Evolutionary conservation across 805 yeast species (phyloP).

Genomic region (Soucietia sequanensis): DNA sequence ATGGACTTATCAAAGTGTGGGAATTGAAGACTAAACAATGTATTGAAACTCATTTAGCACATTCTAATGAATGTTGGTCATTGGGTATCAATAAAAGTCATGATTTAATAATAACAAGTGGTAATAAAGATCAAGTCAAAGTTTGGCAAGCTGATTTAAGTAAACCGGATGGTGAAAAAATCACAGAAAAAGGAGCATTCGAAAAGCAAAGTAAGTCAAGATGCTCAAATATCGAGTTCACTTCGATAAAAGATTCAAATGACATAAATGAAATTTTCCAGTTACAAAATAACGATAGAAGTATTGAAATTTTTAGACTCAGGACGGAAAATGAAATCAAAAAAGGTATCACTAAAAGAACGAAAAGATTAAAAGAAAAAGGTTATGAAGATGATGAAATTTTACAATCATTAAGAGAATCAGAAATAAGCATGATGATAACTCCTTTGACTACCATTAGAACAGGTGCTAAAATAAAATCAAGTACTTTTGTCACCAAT

Average conservation of each 20-base stretch:
- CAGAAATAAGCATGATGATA: conserved; percentile 56
- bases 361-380: conserved; percentile 72
- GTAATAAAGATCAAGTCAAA: conserved; percentile 78
- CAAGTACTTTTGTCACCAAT: conserved; percentile 61
- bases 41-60: conserved; percentile 92
- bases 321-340: conserved; percentile 74
- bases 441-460: conserved; percentile 71
- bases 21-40: conserved; percentile 87
- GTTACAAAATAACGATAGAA: conserved; percentile 76
- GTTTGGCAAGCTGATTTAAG: conserved; percentile 73
- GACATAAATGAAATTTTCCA: conserved; percentile 51
- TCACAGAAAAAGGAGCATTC: conserved; percentile 56
- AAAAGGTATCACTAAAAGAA: conserved; percentile 74
- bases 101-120: conserved; percentile 61
- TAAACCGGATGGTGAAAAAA: conserved; percentile 49
- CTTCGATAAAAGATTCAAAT: conserved; percentile 21
- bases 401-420: conserved; percentile 35
- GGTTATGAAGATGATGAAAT: conserved; percentile 61
- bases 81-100: conserved; percentile 49
- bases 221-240: conserved; percentile 59
- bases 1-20: conserved; percentile 92
- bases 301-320: conserved; percentile 75
- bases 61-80: conserved; percentile 91
- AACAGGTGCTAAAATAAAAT: conserved; percentile 59
- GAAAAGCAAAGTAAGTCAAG: conserved; percentile 77